Evolutionary conservation across 2,329 filamentous ascomycete genomes (phyloP).

Genomic region (Aureobasidium sp.): DNA sequence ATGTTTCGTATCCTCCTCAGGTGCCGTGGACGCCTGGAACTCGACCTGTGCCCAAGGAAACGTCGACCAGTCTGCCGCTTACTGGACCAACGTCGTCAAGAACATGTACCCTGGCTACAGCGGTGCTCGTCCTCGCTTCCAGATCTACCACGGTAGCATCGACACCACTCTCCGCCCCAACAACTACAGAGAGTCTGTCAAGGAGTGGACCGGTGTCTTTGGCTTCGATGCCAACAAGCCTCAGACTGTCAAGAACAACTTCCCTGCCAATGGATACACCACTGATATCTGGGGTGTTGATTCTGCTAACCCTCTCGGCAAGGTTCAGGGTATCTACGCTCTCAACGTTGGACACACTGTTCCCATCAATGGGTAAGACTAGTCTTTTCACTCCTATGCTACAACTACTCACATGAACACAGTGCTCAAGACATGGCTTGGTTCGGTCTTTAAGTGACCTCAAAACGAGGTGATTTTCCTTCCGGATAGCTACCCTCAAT

Average conservation of each 20-base stretch:
- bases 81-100: slow-evolving; percentile 44
- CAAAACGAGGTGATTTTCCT: not conserved
- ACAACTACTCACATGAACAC: not conserved
- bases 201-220: slow-evolving; percentile 49
- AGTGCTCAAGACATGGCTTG: slow-evolving; percentile 12
- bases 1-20: slow-evolving; percentile 38
- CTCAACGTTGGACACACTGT: slow-evolving; percentile 31
- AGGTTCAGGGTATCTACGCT: slow-evolving; percentile 31
- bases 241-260: slow-evolving; percentile 25
- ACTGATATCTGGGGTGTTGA: slow-evolving; percentile 25
- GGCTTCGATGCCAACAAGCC: slow-evolving; percentile 30
- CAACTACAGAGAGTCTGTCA: slow-evolving; percentile 53
- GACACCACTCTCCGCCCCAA: slow-evolving; percentile 43
- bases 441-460: not conserved
- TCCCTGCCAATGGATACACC: slow-evolving; percentile 29
- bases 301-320: slow-evolving; percentile 14
- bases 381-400: not conserved
- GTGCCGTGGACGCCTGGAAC: slow-evolving; percentile 39
- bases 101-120: slow-evolving; percentile 47
- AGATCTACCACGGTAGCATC: slow-evolving; percentile 50
- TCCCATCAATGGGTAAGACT: slow-evolving; percentile 23
- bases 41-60: slow-evolving; percentile 45
- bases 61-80: slow-evolving; percentile 37
- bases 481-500: not conserved
- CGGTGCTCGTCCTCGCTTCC: slow-evolving; percentile 47